A percentile compares a stretch with the other conserved stretches of the same genome.
Conservation (phyloP, 2,329 filamentous ascomycete species). For the Penicillium decumbens region DNA sequence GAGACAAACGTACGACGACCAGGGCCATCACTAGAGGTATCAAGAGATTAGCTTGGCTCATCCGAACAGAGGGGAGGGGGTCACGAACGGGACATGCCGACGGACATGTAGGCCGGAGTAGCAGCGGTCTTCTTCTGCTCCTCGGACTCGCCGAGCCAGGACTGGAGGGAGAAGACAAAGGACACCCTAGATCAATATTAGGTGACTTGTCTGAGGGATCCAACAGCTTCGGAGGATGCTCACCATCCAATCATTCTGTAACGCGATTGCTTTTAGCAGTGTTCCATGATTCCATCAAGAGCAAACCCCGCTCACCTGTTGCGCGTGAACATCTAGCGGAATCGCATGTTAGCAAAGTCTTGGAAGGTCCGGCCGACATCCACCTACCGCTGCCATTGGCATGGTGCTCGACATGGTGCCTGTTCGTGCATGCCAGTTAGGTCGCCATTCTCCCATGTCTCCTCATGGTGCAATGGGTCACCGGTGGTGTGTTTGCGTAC, state of each 20-base stretch:
- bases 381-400: slow-evolving; percentile 76
- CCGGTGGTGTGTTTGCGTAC: slow-evolving; percentile 52
- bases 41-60: slow-evolving; percentile 12
- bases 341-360: slow-evolving; percentile 16
- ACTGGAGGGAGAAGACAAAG: slow-evolving; percentile 46
- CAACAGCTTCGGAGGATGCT: slow-evolving; percentile 13
- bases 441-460: background rate
- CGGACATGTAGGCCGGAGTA: slow-evolving; percentile 69
- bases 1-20: slow-evolving; percentile 41
- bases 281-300: slow-evolving; percentile 8
- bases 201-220: slow-evolving; percentile 1
- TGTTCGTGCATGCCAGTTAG: slow-evolving; percentile 27
- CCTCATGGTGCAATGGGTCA: background rate
- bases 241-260: slow-evolving; percentile 61
- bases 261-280: slow-evolving; percentile 3
- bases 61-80: background rate
- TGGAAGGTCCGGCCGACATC: slow-evolving; percentile 26
- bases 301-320: slow-evolving; percentile 60
- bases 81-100: slow-evolving; percentile 70
- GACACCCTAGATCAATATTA: slow-evolving; percentile 39
- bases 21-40: slow-evolving; percentile 55
- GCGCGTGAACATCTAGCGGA: slow-evolving; percentile 70
- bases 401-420: slow-evolving; percentile 69
- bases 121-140: slow-evolving; percentile 54
- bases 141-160: slow-evolving; percentile 47